phyloP scores from a whole-genome alignment of 140 eudicot genomes.

The Oenanthe javanica region DNA sequence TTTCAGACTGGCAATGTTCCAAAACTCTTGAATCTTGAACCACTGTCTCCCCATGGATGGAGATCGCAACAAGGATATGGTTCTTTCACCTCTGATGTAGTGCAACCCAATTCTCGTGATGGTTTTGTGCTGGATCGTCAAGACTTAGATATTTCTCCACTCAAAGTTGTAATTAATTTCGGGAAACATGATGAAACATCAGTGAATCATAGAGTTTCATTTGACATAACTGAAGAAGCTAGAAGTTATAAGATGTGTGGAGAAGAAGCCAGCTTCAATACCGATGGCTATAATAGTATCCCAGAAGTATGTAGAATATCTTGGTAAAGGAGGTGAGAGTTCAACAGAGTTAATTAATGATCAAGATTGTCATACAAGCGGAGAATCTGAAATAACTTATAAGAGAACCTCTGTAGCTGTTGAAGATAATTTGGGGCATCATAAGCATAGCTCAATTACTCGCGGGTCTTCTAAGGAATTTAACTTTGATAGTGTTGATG shows the following conservation, averaged over 20 bases:
- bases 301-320: conserved; percentile 1
- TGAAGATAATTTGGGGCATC: conserved; percentile 33
- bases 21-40: conserved; percentile 31
- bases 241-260: conserved; percentile 66
- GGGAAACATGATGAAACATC: conserved; percentile 32
- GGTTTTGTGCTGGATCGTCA: conserved; percentile 37
- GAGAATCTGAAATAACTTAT: conserved; percentile 1
- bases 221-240: conserved; percentile 58
- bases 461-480: conserved; percentile 73
- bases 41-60: conserved; percentile 19
- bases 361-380: conserved; percentile 21
- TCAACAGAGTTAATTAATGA: conserved; percentile 20
- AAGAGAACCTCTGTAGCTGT: conserved; percentile 21
- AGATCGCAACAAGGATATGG: conserved; percentile 29
- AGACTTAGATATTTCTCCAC: conserved; percentile 50
- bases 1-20: conserved; percentile 36
- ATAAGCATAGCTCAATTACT: conserved; percentile 50
- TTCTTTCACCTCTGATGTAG: conserved; percentile 44
- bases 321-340: background rate
- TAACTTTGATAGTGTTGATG: conserved; percentile 66
- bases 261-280: conserved; percentile 31
- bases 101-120: conserved; percentile 24
- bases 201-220: conserved; percentile 65
- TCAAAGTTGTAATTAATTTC: conserved; percentile 26
- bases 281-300: conserved; percentile 16